Evolutionary conservation across 2,329 filamentous ascomycete genomes (phyloP), one percentile per base, ranked within the genome.

Genomic region (Colletotrichum euphorbiae): DNA sequence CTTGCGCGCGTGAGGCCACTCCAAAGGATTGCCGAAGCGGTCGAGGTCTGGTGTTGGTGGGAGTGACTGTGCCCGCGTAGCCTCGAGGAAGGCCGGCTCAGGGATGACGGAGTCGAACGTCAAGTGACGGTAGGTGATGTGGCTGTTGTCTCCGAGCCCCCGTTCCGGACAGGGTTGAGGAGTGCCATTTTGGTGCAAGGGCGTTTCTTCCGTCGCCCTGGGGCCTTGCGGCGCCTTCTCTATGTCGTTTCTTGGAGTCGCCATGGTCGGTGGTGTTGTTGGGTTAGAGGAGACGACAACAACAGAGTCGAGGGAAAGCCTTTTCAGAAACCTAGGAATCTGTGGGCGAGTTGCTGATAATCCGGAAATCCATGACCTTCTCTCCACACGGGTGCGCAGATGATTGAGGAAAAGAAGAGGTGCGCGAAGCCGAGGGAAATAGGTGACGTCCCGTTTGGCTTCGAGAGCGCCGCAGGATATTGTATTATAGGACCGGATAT

Each of bases 1-100:
- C 77, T 98, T 98, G 68, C 89, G 88, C 51, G 81, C 82, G 62
- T 81, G 75, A 0, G 91, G 87, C 93, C 94, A 97, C 9, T 85
- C 82, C 71, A 93, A 90, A 0, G 94, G 94, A 9, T 92, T 90
- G 1, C 78, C 81, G 73, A 89, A 97, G 66, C 85, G 83, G 38
- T 82, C 83, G 28, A 97, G 85, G 75, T 93, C 83, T 4, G 92
- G 93, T 24, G 81, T 82, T 59, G 83, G 78, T 51, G 90, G 90
- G 1, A 85, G 77, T n/a, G 81, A 69, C 8, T 75, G 74, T 42
- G 50, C n/a, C 21, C 69, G 36, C 17, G 56, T 43, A 21, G 62
- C 69, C 40, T 68, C 48, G 21, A 33, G 11, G 55, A 45, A 50
- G n/a, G 64, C 31, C 63, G 62, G 73, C 15, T 67, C 57, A 3